Percentiles rank a stretch among this genome's conserved stretches.
phyloP scores from a whole-genome alignment of 345 rosid species.

The Mangifera indica region DNA sequence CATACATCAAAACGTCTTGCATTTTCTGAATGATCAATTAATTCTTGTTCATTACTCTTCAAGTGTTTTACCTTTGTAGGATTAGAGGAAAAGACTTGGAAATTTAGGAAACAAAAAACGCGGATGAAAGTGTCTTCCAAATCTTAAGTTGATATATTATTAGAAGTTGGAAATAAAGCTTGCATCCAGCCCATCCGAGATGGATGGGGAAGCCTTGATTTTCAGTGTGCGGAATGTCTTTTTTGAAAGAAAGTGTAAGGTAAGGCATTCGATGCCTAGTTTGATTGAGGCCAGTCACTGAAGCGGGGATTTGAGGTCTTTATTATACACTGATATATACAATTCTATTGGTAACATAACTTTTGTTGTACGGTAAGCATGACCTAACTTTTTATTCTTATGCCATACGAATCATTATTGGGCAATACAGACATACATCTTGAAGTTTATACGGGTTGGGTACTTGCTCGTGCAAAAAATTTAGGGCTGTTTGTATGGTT shows the following conservation, averaged over 20 bases:
- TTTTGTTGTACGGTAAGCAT: too few species aligned
- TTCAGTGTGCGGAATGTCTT: neutral
- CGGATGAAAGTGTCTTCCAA: neutral
- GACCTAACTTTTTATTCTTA: neutral
- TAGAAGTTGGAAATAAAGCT: neutral
- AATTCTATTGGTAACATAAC: too few species aligned
- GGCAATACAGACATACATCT: neutral
- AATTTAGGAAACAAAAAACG: neutral
- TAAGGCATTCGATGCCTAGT: neutral
- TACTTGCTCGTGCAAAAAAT: conserved; percentile 16
- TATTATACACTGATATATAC: too few species aligned
- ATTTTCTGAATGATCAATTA: neutral
- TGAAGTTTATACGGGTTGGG: too few species aligned
- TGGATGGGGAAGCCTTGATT: neutral
- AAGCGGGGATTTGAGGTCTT: neutral
- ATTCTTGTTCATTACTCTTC: neutral
- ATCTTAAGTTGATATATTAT: neutral
- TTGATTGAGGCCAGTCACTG: too few species aligned
- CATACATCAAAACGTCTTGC: neutral
- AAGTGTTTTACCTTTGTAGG: neutral
- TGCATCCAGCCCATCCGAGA: neutral
- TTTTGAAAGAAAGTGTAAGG: neutral
- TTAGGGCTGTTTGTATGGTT: neutral
- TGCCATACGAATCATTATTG: too few species aligned
- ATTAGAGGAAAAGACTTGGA: neutral